Percentiles rank a stretch among this genome's conserved stretches.
These are phyloP conservation scores for Russula earlei DNA, from an alignment of 768 basidiomycete genomes.

Conservation along the genomic window DNA sequence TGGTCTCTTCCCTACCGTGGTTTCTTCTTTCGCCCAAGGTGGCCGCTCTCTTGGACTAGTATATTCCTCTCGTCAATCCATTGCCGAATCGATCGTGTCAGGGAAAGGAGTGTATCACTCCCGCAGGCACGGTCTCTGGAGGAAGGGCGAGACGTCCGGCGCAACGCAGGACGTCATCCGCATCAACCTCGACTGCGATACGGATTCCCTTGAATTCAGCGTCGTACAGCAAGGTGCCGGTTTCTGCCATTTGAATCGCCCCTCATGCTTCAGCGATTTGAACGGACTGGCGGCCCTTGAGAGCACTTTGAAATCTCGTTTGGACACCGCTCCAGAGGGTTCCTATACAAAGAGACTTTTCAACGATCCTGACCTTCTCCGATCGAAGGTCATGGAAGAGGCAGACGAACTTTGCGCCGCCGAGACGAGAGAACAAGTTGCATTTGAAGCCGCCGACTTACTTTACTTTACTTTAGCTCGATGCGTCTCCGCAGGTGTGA, in stretches of 20 bases:
- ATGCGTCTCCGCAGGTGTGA: constrained; percentile 77
- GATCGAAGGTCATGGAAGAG: constrained; percentile 96
- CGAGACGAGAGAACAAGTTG: constrained; percentile 66
- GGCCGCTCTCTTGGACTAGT: constrained; percentile 84
- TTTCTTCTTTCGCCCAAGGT: constrained; percentile 57
- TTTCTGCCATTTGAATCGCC: constrained; percentile 85
- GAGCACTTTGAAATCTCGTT: constrained; percentile 60
- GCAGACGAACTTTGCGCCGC: constrained; percentile 93
- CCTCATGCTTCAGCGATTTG: constrained; percentile 82
- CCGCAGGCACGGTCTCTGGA: constrained; percentile 91
- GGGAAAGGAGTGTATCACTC: constrained; percentile 95
- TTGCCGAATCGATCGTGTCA: constrained; percentile 77
- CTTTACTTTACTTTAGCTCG: constrained; percentile 85
- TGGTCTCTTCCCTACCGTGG: constrained; percentile 87
- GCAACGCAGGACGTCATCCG: constrained; percentile 80
- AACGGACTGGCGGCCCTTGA: constrained; percentile 79
- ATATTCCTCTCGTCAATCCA: constrained; percentile 83
- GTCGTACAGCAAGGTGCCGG: constrained; percentile 86
- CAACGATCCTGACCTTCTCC: constrained; percentile 67
- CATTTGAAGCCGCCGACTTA: constrained; percentile 93
- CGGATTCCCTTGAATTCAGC: constrained; percentile 82
- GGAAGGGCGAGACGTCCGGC: constrained; percentile 94
- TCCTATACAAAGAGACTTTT: constrained; percentile 90
- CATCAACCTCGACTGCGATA: constrained; percentile 86
- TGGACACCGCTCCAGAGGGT: constrained; percentile 72